Evolutionary conservation across 768 basidiomycete genomes (phyloP), one percentile per base, ranked within the genome.

Genomic region (Leccinum arenicola): DNA sequence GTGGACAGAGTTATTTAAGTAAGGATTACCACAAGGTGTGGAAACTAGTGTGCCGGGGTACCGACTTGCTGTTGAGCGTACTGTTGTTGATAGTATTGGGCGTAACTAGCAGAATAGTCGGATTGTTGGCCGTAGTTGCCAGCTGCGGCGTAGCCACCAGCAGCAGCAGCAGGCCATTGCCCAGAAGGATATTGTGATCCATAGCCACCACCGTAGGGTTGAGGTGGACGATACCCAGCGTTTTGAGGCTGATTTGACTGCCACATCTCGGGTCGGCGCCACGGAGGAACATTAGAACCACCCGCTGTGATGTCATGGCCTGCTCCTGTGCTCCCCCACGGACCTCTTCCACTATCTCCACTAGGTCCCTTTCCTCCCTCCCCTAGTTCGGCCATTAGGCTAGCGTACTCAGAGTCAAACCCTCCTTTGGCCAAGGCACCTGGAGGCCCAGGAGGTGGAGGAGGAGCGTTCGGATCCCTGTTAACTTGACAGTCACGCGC

Each of bases 401-500:
- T 94, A 43, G 94, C 94, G 68, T 98, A 98, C 78, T 99, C 97
- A 12, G 95, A 96, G 74, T 99, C 97, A 76, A 98, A 98, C 25
- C 89, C 89, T 67, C 87, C 84, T 64, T 86, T 86, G 66, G 78
- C 78, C 67, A 83, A 74, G 49, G 69, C 70, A 36, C 69, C 70
- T 0, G 69, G 70, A 15, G 69, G 75, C 10, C 68, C 66, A 0
- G 66, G 68, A 58, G 84, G 79, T 19, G 80, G 77, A n/a, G 82
- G 77, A 27, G 79, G 74, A 19, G 87, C 87, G 68, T 91, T 91
- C 59, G 92, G 90, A 74, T 95, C 92, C 70, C 87, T 93, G 76
- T 93, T 91, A 71, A 92, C 89, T 50, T 93, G 91, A 74, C 96
- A 98, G 77, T 98, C 96, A 66, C 95, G 88, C 52, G 95, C 96